These are phyloP conservation scores for Tuber umbilicatum DNA, from an alignment of 495 filamentous ascomycete species.

Conservation along the genomic window DNA sequence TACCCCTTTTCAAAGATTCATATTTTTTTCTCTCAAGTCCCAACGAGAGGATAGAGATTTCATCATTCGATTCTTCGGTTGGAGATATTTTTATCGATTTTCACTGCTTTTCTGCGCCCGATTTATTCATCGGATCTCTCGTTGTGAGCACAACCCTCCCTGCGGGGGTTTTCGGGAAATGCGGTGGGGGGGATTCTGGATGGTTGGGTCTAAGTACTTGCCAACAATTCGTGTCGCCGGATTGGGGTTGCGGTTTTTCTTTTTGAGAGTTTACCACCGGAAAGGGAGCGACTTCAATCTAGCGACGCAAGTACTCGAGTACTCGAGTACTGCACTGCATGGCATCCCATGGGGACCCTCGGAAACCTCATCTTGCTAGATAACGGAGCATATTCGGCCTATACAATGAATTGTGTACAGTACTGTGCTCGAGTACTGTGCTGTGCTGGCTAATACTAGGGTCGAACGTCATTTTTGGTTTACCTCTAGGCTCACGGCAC, in stretches of 20 bases:
- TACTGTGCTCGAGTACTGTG: too few species aligned
- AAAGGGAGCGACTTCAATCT: too few species aligned
- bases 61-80: neutral
- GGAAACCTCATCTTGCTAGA: neutral
- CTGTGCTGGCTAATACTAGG: too few species aligned
- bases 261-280: too few species aligned
- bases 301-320: too few species aligned
- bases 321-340: too few species aligned
- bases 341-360: neutral
- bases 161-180: neutral
- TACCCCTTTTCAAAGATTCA: neutral
- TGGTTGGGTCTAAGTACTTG: neutral
- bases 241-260: too few species aligned
- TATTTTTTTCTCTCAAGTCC: neutral
- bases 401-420: neutral
- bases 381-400: neutral
- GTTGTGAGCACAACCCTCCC: neutral
- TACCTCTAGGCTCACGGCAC: too few species aligned
- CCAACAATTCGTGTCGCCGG: neutral
- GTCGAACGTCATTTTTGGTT: too few species aligned
- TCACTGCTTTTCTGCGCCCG: neutral
- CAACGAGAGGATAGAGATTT: neutral
- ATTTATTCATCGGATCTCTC: neutral
- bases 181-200: neutral
- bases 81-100: neutral